Percentiles rank a stretch among this genome's conserved stretches.
Evolutionary conservation across 805 yeast species (phyloP).

Genomic region (Cyberlindnera mrakii): DNA sequence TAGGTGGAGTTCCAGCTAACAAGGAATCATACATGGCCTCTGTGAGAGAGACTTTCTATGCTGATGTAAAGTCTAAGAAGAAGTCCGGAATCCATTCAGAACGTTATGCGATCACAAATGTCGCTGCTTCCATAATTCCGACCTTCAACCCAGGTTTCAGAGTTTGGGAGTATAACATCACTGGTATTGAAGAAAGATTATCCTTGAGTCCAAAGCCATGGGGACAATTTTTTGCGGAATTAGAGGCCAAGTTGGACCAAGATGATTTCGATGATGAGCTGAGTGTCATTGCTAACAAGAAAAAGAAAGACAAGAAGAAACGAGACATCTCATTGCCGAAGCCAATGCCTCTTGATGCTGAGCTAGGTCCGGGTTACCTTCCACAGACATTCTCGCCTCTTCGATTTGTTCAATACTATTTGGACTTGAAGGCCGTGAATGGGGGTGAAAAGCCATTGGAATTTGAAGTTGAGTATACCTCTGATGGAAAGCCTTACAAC

Average conservation of each 20-base stretch:
- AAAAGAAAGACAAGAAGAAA: conserved; percentile 23
- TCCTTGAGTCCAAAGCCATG: conserved; percentile 38
- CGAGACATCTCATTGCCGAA: conserved; percentile 59
- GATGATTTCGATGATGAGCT: conserved; percentile 17
- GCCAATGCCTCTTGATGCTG: conserved; percentile 45
- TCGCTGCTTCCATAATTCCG: conserved; percentile 73
- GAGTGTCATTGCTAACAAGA: conserved; percentile 17
- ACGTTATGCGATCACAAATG: conserved; percentile 63
- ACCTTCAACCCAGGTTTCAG: conserved; percentile 80
- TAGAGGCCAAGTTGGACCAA: conserved; percentile 31
- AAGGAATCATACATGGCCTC: conserved; percentile 59
- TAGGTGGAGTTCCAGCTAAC: conserved; percentile 63
- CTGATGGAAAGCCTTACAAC: conserved; percentile 52
- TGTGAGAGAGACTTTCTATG: conserved; percentile 49
- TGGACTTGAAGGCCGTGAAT: conserved; percentile 52
- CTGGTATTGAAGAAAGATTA: conserved; percentile 35
- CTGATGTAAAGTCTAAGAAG: conserved; percentile 24
- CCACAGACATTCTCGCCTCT: conserved; percentile 71
- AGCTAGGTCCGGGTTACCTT: conserved; percentile 71
- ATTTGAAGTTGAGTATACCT: conserved; percentile 63
- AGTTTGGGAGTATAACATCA: conserved; percentile 80
- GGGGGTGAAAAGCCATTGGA: conserved; percentile 37
- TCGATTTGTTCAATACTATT: conserved; percentile 65
- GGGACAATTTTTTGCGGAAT: conserved; percentile 47
- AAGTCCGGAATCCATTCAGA: conserved; percentile 38